Percentiles rank a stretch among this genome's conserved stretches.
These are phyloP conservation scores for Cymbidium sinense DNA, from an alignment of 106 monocot genomes.

Conservation along the genomic window DNA sequence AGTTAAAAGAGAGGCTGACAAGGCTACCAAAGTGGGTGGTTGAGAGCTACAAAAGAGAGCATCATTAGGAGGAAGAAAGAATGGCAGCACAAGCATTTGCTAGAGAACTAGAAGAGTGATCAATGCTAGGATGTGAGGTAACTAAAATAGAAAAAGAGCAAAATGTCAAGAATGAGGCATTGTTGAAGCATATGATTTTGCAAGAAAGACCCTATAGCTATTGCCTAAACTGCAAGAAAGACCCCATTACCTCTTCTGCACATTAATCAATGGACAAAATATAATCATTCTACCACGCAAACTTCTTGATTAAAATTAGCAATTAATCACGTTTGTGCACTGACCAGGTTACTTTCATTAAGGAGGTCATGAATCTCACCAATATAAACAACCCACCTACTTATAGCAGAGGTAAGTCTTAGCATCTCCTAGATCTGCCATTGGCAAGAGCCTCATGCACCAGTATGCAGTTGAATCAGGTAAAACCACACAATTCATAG, in stretches of 20 bases:
- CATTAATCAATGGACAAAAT: neutral
- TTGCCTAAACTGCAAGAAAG: neutral
- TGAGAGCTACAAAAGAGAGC: too few relatives aligned
- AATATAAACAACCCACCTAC: neutral
- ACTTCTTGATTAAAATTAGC: neutral
- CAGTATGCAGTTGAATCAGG: neutral
- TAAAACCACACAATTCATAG: too few relatives aligned
- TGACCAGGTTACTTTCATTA: neutral
- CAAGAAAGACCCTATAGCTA: neutral
- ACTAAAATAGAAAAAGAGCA: too few relatives aligned
- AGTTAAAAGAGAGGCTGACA: too few relatives aligned
- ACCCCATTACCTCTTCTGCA: neutral
- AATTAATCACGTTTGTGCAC: neutral
- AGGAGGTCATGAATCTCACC: neutral
- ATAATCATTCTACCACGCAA: neutral
- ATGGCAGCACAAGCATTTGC: too few relatives aligned
- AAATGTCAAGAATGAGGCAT: too few relatives aligned
- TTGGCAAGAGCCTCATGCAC: neutral
- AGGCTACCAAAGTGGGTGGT: too few relatives aligned
- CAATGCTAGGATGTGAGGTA: too few relatives aligned
- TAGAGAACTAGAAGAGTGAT: too few relatives aligned
- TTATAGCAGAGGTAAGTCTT: neutral
- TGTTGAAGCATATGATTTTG: too few relatives aligned
- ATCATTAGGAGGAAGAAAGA: too few relatives aligned
- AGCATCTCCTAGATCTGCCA: neutral